Evolutionary conservation across 768 basidiomycete genomes (phyloP), one percentile per base, ranked within the genome.

Genomic region (Gelatoporia subvermispora): DNA sequence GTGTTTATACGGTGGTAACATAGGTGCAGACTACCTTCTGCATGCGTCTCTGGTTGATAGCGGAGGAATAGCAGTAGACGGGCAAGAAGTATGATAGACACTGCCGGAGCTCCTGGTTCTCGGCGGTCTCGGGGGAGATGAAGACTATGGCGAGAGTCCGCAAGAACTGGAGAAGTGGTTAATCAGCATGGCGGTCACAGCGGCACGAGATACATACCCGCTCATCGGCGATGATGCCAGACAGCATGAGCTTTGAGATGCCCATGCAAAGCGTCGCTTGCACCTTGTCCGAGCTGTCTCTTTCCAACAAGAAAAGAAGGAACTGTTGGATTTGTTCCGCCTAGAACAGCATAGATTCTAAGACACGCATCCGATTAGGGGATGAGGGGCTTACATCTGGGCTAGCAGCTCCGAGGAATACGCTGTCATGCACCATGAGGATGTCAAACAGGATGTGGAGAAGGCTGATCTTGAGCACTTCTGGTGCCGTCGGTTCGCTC

Each of bases 21-120:
- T 23, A 34, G 20, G 13, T 67, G 67, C 45, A 16, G 74, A 79
- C 55, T 72, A 82, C 73, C 73, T 78, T 62, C 57, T 75, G 76
- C 74, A 96, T 83, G n/a, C 77, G 66, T 16, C 75, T 65, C 65
- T 96, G 93, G 58, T 94, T 89, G 18, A 57, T 57, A 4, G 77
- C 64, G 0, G 85, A 84, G n/a, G 90, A 89, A 65, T 84, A 90
- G 64, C 88, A 88, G 60, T 86, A 96, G 0, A 84, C 81, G 2
- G 82, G 87, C 67, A 94, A 83, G 73, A 95, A 95, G 63, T 86
- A 88, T 3, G 84, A 77, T 35, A 96, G 66, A 58, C 85, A 92
- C 64, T 97, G 94, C 36, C 90, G 77, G 16, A 97, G 72, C 47
- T 85, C 79, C 51, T 89, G 85, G 58, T 95, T 97, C 23, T 82